phyloP scores from a whole-genome alignment of 495 filamentous ascomycete genomes.

The Rostrohypoxylon terebratum region DNA sequence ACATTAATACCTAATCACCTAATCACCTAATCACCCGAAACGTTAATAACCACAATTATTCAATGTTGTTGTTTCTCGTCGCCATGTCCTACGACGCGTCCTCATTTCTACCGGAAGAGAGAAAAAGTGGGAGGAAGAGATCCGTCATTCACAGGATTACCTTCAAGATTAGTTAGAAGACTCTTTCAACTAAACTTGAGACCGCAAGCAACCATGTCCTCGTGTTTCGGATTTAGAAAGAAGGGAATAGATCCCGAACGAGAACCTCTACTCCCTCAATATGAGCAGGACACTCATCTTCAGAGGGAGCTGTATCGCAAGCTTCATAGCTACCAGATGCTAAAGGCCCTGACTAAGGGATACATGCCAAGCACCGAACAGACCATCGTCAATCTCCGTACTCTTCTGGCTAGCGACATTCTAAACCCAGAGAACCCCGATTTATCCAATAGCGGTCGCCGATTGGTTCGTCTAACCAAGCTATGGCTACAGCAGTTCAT shows the following conservation, averaged over 20 bases:
- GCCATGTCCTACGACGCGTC: slow-evolving; percentile 23
- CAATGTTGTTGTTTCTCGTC: background rate
- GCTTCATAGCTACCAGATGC: slow-evolving; percentile 92
- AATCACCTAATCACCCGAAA: background rate
- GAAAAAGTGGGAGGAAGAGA: slow-evolving; percentile 15
- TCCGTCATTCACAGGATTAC: slow-evolving; percentile 17
- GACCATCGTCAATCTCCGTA: slow-evolving; percentile 81
- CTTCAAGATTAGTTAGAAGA: slow-evolving; percentile 16
- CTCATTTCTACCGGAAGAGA: background rate
- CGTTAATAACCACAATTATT: background rate
- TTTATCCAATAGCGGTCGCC: slow-evolving; percentile 79
- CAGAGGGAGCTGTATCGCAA: slow-evolving; percentile 85
- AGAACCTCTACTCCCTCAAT: slow-evolving; percentile 84
- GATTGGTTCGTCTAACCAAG: slow-evolving; percentile 76
- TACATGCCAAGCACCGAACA: slow-evolving; percentile 95
- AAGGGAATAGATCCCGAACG: slow-evolving; percentile 61
- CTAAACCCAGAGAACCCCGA: slow-evolving; percentile 81
- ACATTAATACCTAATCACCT: background rate
- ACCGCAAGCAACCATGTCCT: slow-evolving; percentile 48
- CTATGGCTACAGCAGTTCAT: slow-evolving; percentile 80
- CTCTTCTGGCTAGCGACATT: slow-evolving; percentile 78
- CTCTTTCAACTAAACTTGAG: background rate
- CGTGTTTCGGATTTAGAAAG: slow-evolving; percentile 55
- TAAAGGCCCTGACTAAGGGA: slow-evolving; percentile 82
- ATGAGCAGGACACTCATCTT: slow-evolving; percentile 82